phyloP scores from a whole-genome alignment of 208 protist genomes.

The Trypanosoma rangeli region DNA sequence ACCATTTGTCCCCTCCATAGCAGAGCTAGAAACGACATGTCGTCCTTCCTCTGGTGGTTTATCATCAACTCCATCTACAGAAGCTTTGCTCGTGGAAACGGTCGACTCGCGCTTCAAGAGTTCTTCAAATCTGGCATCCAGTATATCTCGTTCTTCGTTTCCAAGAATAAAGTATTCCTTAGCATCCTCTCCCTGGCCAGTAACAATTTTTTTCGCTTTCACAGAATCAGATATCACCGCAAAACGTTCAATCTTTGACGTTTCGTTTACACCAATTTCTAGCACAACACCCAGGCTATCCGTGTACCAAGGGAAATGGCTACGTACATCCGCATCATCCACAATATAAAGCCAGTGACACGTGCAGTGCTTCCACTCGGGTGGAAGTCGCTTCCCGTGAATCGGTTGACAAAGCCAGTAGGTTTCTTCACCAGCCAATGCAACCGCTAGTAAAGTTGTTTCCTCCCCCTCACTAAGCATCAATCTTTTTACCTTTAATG shows the following conservation, averaged over 20 bases:
- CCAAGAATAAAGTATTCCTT: slow-evolving; percentile 63
- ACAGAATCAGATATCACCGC: slow-evolving; percentile 67
- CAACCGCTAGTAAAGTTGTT: slow-evolving; percentile 68
- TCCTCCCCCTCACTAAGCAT: slow-evolving; percentile 22
- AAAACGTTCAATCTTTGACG: slow-evolving; percentile 50
- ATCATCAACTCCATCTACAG: background rate
- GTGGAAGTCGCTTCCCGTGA: slow-evolving; percentile 36
- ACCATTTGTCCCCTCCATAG: slow-evolving; percentile 4
- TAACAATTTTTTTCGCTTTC: slow-evolving; percentile 44
- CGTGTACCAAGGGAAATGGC: slow-evolving; percentile 23
- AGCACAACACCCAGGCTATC: slow-evolving; percentile 37
- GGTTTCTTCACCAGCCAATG: slow-evolving; percentile 69
- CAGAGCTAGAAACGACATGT: background rate
- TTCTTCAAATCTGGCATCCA: slow-evolving; percentile 63
- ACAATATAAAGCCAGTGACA: slow-evolving; percentile 81
- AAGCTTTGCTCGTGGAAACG: slow-evolving; percentile 3
- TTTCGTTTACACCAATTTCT: slow-evolving; percentile 44
- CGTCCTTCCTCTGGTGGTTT: slow-evolving; percentile 9
- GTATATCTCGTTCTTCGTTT: slow-evolving; percentile 43
- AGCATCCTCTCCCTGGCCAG: slow-evolving; percentile 13
- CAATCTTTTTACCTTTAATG: background rate
- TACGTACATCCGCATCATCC: slow-evolving; percentile 46
- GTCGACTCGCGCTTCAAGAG: slow-evolving; percentile 59
- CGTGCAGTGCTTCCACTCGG: slow-evolving; percentile 57
- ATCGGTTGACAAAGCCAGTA: slow-evolving; percentile 76